Conservation (phyloP, 2,329 filamentous ascomycete species). For the Claviceps africana region DNA sequence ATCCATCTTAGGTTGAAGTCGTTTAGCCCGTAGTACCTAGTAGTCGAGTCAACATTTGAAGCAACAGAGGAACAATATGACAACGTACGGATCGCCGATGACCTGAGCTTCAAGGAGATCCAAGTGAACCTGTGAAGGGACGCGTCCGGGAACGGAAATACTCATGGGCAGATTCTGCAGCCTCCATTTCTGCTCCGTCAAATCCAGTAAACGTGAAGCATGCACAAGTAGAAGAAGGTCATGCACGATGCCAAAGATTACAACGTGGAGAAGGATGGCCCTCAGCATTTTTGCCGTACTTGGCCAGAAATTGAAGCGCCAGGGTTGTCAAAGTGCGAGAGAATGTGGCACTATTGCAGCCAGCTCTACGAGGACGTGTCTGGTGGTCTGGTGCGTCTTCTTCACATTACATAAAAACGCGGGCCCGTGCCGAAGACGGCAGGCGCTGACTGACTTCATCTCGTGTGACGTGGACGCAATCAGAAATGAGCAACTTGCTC, state of each 20-base stretch:
- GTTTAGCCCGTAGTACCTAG: constrained; percentile 37
- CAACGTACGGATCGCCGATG: constrained; percentile 30
- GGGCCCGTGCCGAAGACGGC: too few relatives aligned
- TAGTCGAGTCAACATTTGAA: constrained; percentile 3
- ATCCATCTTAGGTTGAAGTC: constrained; percentile 49
- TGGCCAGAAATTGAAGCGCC: background rate
- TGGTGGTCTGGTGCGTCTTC: too few relatives aligned
- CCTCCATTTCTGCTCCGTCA: constrained; percentile 4
- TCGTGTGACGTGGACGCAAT: too few relatives aligned
- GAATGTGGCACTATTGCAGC: too few relatives aligned
- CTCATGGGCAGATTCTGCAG: constrained; percentile 9
- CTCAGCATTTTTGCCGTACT: background rate
- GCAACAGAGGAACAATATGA: background rate
- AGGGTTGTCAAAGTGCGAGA: background rate
- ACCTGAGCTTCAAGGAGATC: constrained; percentile 39
- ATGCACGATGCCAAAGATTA: background rate
- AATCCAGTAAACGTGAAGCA: constrained; percentile 1
- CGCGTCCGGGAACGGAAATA: constrained; percentile 30
- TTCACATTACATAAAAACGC: too few relatives aligned
- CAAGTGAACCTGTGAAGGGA: constrained; percentile 46
- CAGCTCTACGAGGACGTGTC: background rate
- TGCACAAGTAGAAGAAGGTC: background rate
- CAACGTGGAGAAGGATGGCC: background rate
- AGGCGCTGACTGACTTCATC: too few relatives aligned
- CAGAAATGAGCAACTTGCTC: too few relatives aligned